Percentiles rank a stretch among this genome's conserved stretches.
These are phyloP conservation scores for Pulveroboletus sp. DNA, from an alignment of 768 basidiomycete species.

Conservation along the genomic window DNA sequence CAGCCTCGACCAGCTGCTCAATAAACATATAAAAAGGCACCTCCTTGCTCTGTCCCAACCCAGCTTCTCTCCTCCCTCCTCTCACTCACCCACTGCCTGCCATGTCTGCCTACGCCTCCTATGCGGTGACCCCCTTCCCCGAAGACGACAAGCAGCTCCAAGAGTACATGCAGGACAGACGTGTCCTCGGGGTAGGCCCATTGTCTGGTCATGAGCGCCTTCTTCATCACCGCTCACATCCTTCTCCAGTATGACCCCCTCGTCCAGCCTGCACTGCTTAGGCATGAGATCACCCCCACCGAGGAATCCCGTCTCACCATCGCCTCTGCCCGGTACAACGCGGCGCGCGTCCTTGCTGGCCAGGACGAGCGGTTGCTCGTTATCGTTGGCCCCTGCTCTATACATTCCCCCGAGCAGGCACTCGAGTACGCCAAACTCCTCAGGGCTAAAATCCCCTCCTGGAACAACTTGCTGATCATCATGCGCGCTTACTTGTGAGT, in stretches of 20 bases:
- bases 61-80: conserved; percentile 1
- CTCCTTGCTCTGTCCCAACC: neutral
- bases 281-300: conserved; percentile 77
- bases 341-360: conserved; percentile 77
- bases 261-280: conserved; percentile 85
- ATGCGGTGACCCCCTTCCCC: conserved; percentile 59
- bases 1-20: neutral
- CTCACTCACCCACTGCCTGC: neutral
- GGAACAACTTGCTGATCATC: conserved; percentile 79
- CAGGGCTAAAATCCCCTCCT: conserved; percentile 58
- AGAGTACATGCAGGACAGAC: conserved; percentile 74
- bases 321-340: conserved; percentile 69
- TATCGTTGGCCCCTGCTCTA: conserved; percentile 93
- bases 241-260: conserved; percentile 83
- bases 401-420: conserved; percentile 85
- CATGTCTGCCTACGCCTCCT: conserved; percentile 28
- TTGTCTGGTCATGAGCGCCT: neutral
- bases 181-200: conserved; percentile 66
- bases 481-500: conserved; percentile 98
- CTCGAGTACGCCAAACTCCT: conserved; percentile 74
- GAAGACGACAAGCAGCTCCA: conserved; percentile 60
- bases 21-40: conserved; percentile 25
- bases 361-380: conserved; percentile 84
- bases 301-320: conserved; percentile 67
- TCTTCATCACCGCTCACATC: conserved; percentile 9